Evolutionary conservation across 352 stramenopile genomes (phyloP), one percentile per base, ranked within the genome.

Genomic region (Blastocystis sp.): DNA sequence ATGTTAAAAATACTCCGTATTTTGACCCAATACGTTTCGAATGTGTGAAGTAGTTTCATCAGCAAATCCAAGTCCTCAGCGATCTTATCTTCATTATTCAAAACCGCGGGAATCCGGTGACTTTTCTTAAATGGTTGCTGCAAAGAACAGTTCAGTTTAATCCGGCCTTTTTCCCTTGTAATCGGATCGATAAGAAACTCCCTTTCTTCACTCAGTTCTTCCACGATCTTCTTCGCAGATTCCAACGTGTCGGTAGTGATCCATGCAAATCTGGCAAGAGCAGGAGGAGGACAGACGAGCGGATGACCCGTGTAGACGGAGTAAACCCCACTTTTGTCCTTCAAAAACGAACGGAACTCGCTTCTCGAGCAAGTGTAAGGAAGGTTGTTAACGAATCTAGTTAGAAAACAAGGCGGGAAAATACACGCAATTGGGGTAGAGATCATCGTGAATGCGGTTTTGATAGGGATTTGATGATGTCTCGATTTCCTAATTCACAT

Each of bases 271-370:
- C 73, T 50, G 13, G 20, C 45, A 20, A 85, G 34, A 16, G 53
- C 73, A 7, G 73, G 53, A 2, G 73, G 73, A 13, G 73, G 73
- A 24, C 73, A 85, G 34, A 85, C 30, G 53, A 85, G 26, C 45
- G 55, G 45, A 43, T 85, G 20, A 24, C 73, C 50, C 34, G 55
- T 53, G 45, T 62, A 85, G 43, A 85, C 73, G 2, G 13, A 26
- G 1, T 65, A n/a, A 9, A 85, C 73, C 20, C 43, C 37, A 0
- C 6, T 30, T 37, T 85, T 34, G 39, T 50, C 47, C 41, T 50
- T 37, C 13, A 85, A 34, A 20, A 85, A 16, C 20, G 54, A 37
- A 26, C 73, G 73, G 73, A 85, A 85, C 50, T 65, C 50, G n/a
- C 18, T 34, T 6, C 73, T 50, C 8, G 73, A 68, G 55, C 73